Conservation (phyloP, 1,284 basidiomycete species). For the Apiotrichum brassicae region DNA sequence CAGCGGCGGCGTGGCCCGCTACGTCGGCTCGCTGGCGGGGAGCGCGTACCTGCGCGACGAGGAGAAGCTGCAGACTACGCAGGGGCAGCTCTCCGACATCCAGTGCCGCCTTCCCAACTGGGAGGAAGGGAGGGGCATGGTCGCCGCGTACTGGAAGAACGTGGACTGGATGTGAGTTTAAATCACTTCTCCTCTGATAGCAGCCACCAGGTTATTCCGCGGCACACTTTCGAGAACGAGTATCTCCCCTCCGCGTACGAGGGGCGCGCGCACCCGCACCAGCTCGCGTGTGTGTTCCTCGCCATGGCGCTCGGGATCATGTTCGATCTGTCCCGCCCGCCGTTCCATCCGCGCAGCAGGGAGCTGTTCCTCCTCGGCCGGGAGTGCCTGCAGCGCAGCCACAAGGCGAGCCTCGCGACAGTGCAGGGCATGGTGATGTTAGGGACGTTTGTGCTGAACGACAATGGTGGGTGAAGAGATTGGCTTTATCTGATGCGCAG, state of each 20-base stretch:
- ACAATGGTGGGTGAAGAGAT: constrained; percentile 16
- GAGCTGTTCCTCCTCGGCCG: constrained; percentile 37
- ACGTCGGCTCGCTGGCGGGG: constrained; percentile 33
- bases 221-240: constrained; percentile 39
- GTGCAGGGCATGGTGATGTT: constrained; percentile 39
- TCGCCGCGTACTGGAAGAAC: constrained; percentile 43
- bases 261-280: constrained; percentile 31
- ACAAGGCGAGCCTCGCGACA: constrained; percentile 36
- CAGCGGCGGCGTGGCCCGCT: constrained; percentile 33
- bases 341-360: constrained; percentile 32
- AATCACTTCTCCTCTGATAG: not conserved
- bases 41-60: constrained; percentile 31
- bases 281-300: constrained; percentile 43
- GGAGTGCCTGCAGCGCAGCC: constrained; percentile 31
- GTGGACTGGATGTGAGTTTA: constrained; percentile 44
- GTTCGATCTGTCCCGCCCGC: constrained; percentile 38
- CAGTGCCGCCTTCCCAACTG: constrained; percentile 32
- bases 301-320: constrained; percentile 43
- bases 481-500: not conserved
- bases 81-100: not conserved
- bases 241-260: constrained; percentile 41
- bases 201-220: constrained; percentile 35
- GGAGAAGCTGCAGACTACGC: not conserved
- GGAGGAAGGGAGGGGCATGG: constrained; percentile 34
- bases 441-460: constrained; percentile 42